Evolutionary conservation across 1,284 basidiomycete species (phyloP), one percentile per base, ranked within the genome.

Genomic region (Albatrellus sp.): DNA sequence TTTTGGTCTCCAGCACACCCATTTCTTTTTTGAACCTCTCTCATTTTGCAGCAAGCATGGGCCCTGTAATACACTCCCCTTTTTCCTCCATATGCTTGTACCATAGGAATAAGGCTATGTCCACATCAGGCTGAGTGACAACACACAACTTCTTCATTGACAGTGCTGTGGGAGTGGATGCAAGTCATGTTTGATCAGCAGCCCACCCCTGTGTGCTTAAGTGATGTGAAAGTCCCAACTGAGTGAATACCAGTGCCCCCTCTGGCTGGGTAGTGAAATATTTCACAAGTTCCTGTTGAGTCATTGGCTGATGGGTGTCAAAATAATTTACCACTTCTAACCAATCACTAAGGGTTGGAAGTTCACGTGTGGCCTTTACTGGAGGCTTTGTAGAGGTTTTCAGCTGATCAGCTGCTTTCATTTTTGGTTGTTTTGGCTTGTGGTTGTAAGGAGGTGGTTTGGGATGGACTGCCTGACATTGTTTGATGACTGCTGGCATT

Each of bases 41-140:
- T 14, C 54, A 42, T 47, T 64, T 60, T 35, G 50, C 54, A 4
- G 48, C 24, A 10, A 66, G 50, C 59, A 67, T 62, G 10, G 52
- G 42, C 5, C 59, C 60, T 39, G 48, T 57, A 4, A 61, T 46
- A 12, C 43, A 42, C 32, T 56, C 51, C 2, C 52, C 35, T 39
- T 54, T 57, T 14, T 53, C 48, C 46, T 61, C 55, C 57, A 62
- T 58, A 37, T 54, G 44, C 33, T 52, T 41, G 13, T 57, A 45
- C 62, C 63, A 66, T 1, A 59, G 42, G 8, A 49, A 35, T 9
- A 66, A 49, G 1, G 60, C 56, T n/a, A 45, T 9, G 20, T 63
- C 58, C 14, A 65, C 58, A 43, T 62, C 55, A 0, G 60, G 59
- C 9, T 49, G 40, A 10, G 54, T 57, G 14, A 60, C 59, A 35